Base-by-base conservation (phyloP, 768 basidiomycete species). In the Crassisporium funariophilum region DNA sequence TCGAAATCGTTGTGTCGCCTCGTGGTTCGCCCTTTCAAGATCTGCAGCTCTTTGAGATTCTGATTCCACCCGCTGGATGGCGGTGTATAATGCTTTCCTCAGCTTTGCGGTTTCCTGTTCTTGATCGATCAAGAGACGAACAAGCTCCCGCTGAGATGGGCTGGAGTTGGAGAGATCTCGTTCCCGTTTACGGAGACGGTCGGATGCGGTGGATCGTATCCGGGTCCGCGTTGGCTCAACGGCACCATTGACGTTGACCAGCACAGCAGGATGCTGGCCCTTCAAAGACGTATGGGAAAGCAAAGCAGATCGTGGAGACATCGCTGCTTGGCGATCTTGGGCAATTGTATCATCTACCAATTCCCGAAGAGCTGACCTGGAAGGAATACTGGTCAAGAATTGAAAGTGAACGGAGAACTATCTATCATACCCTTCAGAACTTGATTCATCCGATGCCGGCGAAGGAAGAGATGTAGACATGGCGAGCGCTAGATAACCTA, bases 1-100 rank as follows among this genome's bases (percentile, higher is more conserved):
- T 12, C 59, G 64, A 31, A 71, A 66, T 7, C 63, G 64, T 33
- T 68, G 61, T 7, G 65, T 53, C 5, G 63, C 61, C 29, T 73
- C 69, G 20, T 55, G 49, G 27, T 65, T 65, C 16, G 54, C 57
- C 9, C 65, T 64, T 46, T 75, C 71, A 6, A 71, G 55, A 3
- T 69, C 64, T 8, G 59, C 52, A 3, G 65, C 68, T 20, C 71
- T 63, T 25, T 59, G 54, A n/a, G 68, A 47, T 45, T 74, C 72
- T 7, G 62, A 25, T 5, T 71, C 60, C 10, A 74, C 56, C 16
- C 66, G 64, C 33, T 63, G 66, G 8, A 69, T 52, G 7, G 71
- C 67, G 6, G 63, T 63, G 35, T 65, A 61, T 16, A 77, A 56
- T 11, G 67, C 63, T 34, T 66, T 60, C 4, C 66, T 65, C 41